These are phyloP conservation scores for Jaapia argillacea DNA, from an alignment of 768 basidiomycete species.

Conservation along the genomic window DNA sequence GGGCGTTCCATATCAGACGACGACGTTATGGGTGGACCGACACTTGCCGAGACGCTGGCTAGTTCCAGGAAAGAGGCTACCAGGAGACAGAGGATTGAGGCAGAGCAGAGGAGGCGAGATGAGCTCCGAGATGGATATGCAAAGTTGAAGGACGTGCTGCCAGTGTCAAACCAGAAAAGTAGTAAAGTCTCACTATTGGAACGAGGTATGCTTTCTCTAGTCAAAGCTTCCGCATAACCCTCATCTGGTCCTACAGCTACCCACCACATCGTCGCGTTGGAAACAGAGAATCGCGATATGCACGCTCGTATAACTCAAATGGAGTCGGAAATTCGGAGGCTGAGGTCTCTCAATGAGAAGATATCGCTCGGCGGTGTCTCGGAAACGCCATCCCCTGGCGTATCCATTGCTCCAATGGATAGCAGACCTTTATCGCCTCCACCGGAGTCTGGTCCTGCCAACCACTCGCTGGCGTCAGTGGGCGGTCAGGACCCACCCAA, in stretches of 20 bases:
- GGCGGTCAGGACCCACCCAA: slow-evolving; percentile 52
- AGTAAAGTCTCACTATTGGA: slow-evolving; percentile 86
- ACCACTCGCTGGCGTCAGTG: slow-evolving; percentile 43
- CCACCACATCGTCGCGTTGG: slow-evolving; percentile 65
- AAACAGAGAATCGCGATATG: slow-evolving; percentile 63
- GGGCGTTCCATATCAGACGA: slow-evolving; percentile 66
- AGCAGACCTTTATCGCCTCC: slow-evolving; percentile 54
- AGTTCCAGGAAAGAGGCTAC: slow-evolving; percentile 79
- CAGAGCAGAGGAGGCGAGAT: slow-evolving; percentile 82
- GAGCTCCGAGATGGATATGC: slow-evolving; percentile 87
- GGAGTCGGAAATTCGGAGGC: slow-evolving; percentile 60
- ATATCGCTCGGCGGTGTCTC: slow-evolving; percentile 58
- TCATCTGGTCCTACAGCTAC: slow-evolving; percentile 40
- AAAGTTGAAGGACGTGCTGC: slow-evolving; percentile 78
- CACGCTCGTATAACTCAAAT: slow-evolving; percentile 54
- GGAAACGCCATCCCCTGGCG: slow-evolving; percentile 46
- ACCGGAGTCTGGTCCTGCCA: slow-evolving; percentile 37
- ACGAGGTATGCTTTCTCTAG: slow-evolving; percentile 46
- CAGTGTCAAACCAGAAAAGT: slow-evolving; percentile 82
- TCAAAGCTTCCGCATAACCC: slow-evolving; percentile 4
- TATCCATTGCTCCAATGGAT: slow-evolving; percentile 28
- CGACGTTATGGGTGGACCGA: slow-evolving; percentile 54
- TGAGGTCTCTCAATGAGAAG: slow-evolving; percentile 74
- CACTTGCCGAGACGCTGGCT: slow-evolving; percentile 62
- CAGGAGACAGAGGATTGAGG: slow-evolving; percentile 75